Percentiles rank a stretch among this genome's conserved stretches.
These are phyloP conservation scores for Vicia faba DNA, from an alignment of 306 rosid species.

Conservation along the genomic window DNA sequence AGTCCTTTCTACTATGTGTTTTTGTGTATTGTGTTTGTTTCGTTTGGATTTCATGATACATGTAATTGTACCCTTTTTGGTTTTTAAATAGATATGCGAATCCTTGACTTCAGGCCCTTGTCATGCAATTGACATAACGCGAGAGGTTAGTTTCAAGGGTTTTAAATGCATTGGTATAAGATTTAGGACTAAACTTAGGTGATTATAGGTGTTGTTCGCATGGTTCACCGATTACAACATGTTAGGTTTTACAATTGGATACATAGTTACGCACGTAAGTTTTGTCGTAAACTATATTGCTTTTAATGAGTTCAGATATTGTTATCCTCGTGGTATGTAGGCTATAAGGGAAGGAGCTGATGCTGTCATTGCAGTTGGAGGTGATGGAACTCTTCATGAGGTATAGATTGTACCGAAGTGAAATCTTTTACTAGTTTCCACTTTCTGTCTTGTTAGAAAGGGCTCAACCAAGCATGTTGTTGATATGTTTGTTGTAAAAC, in stretches of 20 bases:
- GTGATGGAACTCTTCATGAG: conserved; percentile 99
- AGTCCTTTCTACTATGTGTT: conserved; percentile 15
- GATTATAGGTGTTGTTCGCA: neutral
- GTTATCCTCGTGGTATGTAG: conserved; percentile 45
- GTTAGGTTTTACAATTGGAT: neutral
- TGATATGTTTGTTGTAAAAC: neutral
- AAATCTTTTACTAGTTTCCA: conserved; percentile 22
- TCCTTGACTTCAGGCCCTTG: conserved; percentile 90
- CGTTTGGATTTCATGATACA: neutral
- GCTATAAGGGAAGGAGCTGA: conserved; percentile 91
- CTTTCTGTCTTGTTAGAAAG: conserved; percentile 2
- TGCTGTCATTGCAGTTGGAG: conserved; percentile 94
- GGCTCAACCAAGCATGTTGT: conserved; percentile 1
- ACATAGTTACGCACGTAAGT: neutral
- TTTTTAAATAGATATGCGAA: conserved; percentile 70
- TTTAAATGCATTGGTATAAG: conserved; percentile 23
- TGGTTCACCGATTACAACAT: neutral
- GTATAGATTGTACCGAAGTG: conserved; percentile 38
- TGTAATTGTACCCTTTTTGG: neutral
- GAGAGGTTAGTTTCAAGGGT: conserved; percentile 68
- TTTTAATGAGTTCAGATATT: conserved; percentile 17
- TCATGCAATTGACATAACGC: conserved; percentile 89
- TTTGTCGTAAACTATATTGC: neutral
- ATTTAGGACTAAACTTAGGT: conserved; percentile 1
- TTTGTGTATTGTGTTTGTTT: neutral